These are phyloP conservation scores for Sordariomycetes sp. DNA, from an alignment of 2,329 filamentous ascomycete species.

Conservation along the genomic window DNA sequence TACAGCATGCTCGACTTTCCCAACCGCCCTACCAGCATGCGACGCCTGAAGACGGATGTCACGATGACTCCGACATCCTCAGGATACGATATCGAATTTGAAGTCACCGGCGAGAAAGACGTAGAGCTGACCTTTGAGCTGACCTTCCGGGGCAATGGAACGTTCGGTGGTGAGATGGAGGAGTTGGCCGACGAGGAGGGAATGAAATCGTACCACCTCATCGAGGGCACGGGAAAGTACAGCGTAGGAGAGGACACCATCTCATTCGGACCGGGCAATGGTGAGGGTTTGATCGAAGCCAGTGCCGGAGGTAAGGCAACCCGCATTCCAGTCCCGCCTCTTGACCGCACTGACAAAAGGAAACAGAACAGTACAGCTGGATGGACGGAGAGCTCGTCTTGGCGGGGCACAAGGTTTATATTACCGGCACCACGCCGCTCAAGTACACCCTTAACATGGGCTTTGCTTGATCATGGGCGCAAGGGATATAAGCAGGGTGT, in stretches of 20 bases:
- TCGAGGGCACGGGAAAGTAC: constrained; percentile 8
- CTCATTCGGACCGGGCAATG: constrained; percentile 9
- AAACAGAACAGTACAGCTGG: constrained; percentile 12
- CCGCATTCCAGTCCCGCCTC: no score
- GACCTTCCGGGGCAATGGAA: constrained; percentile 7
- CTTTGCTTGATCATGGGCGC: constrained; percentile 8
- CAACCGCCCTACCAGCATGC: constrained; percentile 9
- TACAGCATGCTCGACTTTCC: constrained; percentile 10
- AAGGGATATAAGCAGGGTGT: no score
- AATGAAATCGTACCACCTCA: constrained; percentile 7
- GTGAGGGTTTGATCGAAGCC: constrained; percentile 6
- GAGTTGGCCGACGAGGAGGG: constrained; percentile 3
- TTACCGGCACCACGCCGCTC: constrained; percentile 8
- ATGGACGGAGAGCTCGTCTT: constrained; percentile 7
- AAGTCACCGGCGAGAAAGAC: constrained; percentile 10
- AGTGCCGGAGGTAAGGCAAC: no score
- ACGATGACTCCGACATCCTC: constrained; percentile 6
- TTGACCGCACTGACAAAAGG: no score
- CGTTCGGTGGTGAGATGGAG: constrained; percentile 5
- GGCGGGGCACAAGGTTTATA: constrained; percentile 8
- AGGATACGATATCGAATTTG: constrained; percentile 9
- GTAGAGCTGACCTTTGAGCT: constrained; percentile 11
- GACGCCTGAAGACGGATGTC: constrained; percentile 9
- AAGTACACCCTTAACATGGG: constrained; percentile 9
- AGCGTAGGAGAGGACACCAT: constrained; percentile 8